phyloP scores from a whole-genome alignment of 140 eudicot genomes.

The Senecio squalidus region DNA sequence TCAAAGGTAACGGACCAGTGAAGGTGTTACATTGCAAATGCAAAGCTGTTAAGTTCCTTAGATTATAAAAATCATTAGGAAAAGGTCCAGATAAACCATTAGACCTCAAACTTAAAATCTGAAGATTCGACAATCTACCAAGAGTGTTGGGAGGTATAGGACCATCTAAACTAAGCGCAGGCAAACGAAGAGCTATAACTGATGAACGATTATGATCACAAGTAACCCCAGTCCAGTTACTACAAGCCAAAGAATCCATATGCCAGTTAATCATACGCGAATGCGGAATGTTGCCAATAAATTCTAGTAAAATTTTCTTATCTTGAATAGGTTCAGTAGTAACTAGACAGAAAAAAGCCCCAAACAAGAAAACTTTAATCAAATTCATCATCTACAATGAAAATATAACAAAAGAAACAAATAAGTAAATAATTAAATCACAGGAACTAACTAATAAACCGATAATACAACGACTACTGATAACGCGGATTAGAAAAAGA shows the following conservation, averaged over 20 bases:
- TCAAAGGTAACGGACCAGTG: constrained; percentile 60
- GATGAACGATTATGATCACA: constrained; percentile 61
- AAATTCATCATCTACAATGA: constrained; percentile 25
- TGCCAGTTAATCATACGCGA: constrained; percentile 58
- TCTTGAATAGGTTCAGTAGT: constrained; percentile 62
- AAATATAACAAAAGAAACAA: too few relatives aligned
- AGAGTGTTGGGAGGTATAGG: constrained; percentile 57
- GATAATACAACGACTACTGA: too few relatives aligned
- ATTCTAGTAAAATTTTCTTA: constrained; percentile 67
- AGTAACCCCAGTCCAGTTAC: constrained; percentile 76
- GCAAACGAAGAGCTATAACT: constrained; percentile 76
- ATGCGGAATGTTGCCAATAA: constrained; percentile 39
- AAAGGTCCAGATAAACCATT: constrained; percentile 66
- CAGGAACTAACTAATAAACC: too few relatives aligned
- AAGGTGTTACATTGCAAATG: constrained; percentile 63
- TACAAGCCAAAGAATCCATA: constrained; percentile 54
- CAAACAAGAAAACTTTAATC: constrained; percentile 28
- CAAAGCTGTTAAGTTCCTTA: constrained; percentile 54
- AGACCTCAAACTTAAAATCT: constrained; percentile 68
- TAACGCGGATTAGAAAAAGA: too few relatives aligned
- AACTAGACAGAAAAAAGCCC: constrained; percentile 26
- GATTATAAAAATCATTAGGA: constrained; percentile 67
- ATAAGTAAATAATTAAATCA: too few relatives aligned
- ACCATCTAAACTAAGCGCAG: constrained; percentile 64
- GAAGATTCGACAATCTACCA: constrained; percentile 56